A percentile compares a stretch with the other conserved stretches of the same genome.
phyloP scores from a whole-genome alignment of 2,329 filamentous ascomycete species.

The Oidium heveae region DNA sequence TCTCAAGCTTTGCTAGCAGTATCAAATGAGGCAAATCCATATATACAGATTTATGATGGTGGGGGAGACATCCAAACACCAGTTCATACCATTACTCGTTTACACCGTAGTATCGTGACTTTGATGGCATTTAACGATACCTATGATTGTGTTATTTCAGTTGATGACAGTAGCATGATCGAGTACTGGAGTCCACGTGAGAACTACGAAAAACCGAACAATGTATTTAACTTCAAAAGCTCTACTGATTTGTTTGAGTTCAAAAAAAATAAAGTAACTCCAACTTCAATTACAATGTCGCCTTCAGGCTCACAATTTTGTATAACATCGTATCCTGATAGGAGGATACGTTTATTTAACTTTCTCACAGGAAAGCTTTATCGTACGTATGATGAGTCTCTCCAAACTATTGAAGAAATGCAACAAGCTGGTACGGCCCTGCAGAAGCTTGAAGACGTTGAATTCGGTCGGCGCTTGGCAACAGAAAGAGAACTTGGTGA shows the following conservation, averaged over 20 bases:
- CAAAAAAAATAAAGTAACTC: slow-evolving; percentile 77
- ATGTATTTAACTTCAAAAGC: slow-evolving; percentile 81
- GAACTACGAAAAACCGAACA: slow-evolving; percentile 71
- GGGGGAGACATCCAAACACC: slow-evolving; percentile 55
- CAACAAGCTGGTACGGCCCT: slow-evolving; percentile 74
- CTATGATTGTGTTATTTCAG: slow-evolving; percentile 77
- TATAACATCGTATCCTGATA: slow-evolving; percentile 74
- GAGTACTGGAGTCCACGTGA: slow-evolving; percentile 81
- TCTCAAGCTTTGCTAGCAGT: slow-evolving; percentile 69
- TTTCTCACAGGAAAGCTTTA: slow-evolving; percentile 73
- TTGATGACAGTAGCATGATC: slow-evolving; percentile 75
- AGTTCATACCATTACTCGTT: slow-evolving; percentile 47
- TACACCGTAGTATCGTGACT: slow-evolving; percentile 64
- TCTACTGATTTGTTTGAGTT: slow-evolving; percentile 90
- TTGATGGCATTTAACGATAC: slow-evolving; percentile 73
- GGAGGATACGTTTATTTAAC: slow-evolving; percentile 81
- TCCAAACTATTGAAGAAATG: slow-evolving; percentile 76
- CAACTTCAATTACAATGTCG: slow-evolving; percentile 61
- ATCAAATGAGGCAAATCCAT: slow-evolving; percentile 45
- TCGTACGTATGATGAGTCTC: slow-evolving; percentile 83
- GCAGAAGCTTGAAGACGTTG: slow-evolving; percentile 64
- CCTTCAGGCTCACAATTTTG: slow-evolving; percentile 69
- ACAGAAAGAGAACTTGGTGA: slow-evolving; percentile 70
- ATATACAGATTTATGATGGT: slow-evolving; percentile 70
- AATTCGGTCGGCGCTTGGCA: slow-evolving; percentile 72